Percentiles rank a stretch among this genome's conserved stretches.
phyloP scores from a whole-genome alignment of 495 filamentous ascomycete species.

The Penicillium daleae region DNA sequence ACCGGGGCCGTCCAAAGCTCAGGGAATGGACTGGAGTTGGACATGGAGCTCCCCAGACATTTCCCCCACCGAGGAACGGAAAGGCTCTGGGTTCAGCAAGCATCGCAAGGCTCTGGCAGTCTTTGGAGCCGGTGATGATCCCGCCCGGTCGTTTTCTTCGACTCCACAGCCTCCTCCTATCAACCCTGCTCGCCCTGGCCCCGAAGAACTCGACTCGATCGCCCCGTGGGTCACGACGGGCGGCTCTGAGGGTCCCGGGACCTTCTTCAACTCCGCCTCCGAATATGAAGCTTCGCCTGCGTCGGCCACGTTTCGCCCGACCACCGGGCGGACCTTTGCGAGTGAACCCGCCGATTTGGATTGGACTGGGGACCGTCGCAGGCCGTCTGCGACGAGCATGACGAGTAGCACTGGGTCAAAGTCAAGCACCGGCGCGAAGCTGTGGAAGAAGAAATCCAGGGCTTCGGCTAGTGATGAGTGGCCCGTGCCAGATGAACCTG shows the following conservation, averaged over 20 bases:
- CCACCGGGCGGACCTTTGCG: constrained; percentile 59
- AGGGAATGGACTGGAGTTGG: constrained; percentile 43
- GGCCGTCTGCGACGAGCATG: constrained; percentile 87
- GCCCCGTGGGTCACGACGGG: constrained; percentile 40
- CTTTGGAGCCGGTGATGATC: constrained; percentile 38
- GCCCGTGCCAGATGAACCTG: constrained; percentile 58
- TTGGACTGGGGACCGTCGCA: constrained; percentile 72
- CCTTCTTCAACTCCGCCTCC: constrained; percentile 49
- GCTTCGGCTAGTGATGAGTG: constrained; percentile 90
- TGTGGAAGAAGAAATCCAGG: constrained; percentile 72
- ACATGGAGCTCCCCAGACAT: constrained; percentile 50
- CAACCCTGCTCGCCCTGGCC: constrained; percentile 29
- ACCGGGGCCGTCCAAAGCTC: constrained; percentile 28
- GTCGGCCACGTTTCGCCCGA: constrained; percentile 66
- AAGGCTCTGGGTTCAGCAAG: constrained; percentile 41
- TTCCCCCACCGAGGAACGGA: constrained; percentile 50
- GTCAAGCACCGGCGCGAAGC: constrained; percentile 68
- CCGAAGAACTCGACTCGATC: constrained; percentile 42
- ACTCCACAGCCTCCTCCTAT: constrained; percentile 35
- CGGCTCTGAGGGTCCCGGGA: constrained; percentile 40
- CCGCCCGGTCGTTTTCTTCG: constrained; percentile 29
- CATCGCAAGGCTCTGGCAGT: constrained; percentile 45
- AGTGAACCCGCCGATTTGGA: constrained; percentile 71
- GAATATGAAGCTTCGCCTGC: constrained; percentile 59
- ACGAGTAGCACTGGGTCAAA: constrained; percentile 91